Evolutionary conservation across 2,329 filamentous ascomycete genomes (phyloP).

Genomic region (Pestalotiopsis sp.): DNA sequence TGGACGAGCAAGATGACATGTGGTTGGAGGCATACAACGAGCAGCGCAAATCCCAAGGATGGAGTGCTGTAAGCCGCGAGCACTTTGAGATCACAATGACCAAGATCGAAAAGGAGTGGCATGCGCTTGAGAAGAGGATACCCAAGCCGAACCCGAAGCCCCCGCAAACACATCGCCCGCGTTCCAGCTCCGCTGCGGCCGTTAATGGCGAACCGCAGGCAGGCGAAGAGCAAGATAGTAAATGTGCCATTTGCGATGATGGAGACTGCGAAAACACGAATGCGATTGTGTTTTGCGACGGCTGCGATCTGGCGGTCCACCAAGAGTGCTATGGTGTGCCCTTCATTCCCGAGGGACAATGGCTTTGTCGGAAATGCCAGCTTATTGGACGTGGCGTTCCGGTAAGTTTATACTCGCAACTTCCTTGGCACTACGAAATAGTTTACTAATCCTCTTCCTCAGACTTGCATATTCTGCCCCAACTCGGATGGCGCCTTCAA

Average conservation of each 20-base stretch:
- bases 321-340: conserved; percentile 99
- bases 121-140: conserved; percentile 92
- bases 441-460: conserved; percentile 17
- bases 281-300: conserved; percentile 98
- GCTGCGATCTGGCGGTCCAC: conserved; percentile 95
- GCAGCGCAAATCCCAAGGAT: conserved; percentile 72
- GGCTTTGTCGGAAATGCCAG: conserved; percentile 96
- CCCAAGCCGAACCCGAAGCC: conserved; percentile 97
- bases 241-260: conserved; percentile 97
- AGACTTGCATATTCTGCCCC: conserved; percentile 97
- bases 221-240: conserved; percentile 94
- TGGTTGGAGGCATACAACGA: conserved; percentile 88
- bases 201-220: conserved; percentile 90
- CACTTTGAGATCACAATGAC: conserved; percentile 98
- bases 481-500: conserved; percentile 98
- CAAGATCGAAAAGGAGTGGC: conserved; percentile 99
- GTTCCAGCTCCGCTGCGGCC: conserved; percentile 91
- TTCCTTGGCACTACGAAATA: background rate
- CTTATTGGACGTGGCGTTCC: conserved; percentile 90
- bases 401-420: conserved; percentile 47
- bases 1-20: conserved; percentile 98
- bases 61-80: conserved; percentile 86
- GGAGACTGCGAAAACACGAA: conserved; percentile 99
- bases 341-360: conserved; percentile 98
- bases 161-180: conserved; percentile 88